Conservation (phyloP, 768 basidiomycete genomes). For the Cystofilobasidium macerans region DNA sequence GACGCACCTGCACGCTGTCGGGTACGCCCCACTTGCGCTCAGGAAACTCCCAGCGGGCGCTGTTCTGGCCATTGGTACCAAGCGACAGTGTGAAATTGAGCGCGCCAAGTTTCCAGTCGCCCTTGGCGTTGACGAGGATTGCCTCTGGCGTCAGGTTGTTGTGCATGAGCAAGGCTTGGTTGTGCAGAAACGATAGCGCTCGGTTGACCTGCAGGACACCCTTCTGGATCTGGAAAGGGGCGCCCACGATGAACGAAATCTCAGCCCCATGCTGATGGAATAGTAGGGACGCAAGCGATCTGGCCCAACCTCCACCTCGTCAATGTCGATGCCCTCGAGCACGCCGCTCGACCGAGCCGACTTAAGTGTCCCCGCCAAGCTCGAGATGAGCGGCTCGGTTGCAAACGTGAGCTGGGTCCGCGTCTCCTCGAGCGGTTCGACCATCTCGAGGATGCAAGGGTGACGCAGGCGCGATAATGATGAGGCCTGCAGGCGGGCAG, state of each 20-base stretch:
- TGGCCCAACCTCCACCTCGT: conserved; percentile 76
- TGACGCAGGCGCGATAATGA: conserved; percentile 76
- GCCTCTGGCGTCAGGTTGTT: conserved; percentile 78
- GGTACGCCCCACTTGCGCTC: conserved; percentile 72
- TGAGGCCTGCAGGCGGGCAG: conserved; percentile 59
- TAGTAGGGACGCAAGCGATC: background rate
- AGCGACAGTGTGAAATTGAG: conserved; percentile 8
- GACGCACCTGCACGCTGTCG: conserved; percentile 15
- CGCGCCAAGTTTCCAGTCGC: conserved; percentile 80
- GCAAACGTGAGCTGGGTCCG: conserved; percentile 76
- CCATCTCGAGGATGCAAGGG: conserved; percentile 92
- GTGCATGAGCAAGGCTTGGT: conserved; percentile 82
- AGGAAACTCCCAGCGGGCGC: conserved; percentile 77
- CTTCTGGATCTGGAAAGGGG: conserved; percentile 65
- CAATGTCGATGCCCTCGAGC: conserved; percentile 52
- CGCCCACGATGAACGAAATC: background rate
- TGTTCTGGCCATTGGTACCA: conserved; percentile 47
- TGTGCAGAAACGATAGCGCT: conserved; percentile 65
- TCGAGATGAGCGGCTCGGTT: conserved; percentile 77
- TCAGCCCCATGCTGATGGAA: conserved; percentile 18
- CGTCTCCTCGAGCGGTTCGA: conserved; percentile 91
- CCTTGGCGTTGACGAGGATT: conserved; percentile 83
- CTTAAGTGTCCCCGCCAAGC: conserved; percentile 43
- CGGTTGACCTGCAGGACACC: conserved; percentile 70
- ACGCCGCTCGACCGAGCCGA: conserved; percentile 16